These are phyloP conservation scores for Leptographium flavum DNA, from an alignment of 2,329 filamentous ascomycete species.

Conservation along the genomic window DNA sequence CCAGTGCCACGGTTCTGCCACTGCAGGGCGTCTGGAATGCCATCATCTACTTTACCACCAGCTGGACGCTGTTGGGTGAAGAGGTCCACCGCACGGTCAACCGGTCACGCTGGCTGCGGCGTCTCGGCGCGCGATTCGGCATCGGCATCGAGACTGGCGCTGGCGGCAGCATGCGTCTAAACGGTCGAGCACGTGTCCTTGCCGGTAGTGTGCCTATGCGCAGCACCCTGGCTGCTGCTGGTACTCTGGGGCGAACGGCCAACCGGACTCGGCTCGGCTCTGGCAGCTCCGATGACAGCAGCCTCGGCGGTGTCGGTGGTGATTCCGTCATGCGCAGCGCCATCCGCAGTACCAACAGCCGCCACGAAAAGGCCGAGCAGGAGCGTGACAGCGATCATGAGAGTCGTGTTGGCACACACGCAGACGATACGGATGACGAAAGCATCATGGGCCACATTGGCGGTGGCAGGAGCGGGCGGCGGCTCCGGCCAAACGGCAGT, in stretches of 20 bases:
- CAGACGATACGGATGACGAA: not conserved
- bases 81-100: slow-evolving; percentile 10
- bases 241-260: not conserved
- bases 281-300: not conserved
- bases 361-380: not conserved
- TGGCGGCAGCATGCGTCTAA: not conserved
- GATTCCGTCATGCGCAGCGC: not conserved
- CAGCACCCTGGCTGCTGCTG: not conserved
- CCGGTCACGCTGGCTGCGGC: slow-evolving; percentile 6
- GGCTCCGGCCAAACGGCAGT: not conserved
- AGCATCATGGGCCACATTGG: not conserved
- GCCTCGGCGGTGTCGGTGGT: no score
- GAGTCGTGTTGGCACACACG: not conserved
- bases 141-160: not conserved
- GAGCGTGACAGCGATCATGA: not conserved
- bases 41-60: slow-evolving; percentile 61
- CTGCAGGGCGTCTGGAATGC: slow-evolving; percentile 73
- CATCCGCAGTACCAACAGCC: not conserved
- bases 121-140: not conserved
- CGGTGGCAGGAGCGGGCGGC: not conserved
- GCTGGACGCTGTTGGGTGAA: slow-evolving; percentile 24
- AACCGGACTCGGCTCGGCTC: not conserved
- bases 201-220: not conserved
- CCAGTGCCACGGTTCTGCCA: slow-evolving; percentile 57
- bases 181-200: not conserved